Evolutionary conservation across 306 rosid species (phyloP).

Genomic region (Vicia villosa): DNA sequence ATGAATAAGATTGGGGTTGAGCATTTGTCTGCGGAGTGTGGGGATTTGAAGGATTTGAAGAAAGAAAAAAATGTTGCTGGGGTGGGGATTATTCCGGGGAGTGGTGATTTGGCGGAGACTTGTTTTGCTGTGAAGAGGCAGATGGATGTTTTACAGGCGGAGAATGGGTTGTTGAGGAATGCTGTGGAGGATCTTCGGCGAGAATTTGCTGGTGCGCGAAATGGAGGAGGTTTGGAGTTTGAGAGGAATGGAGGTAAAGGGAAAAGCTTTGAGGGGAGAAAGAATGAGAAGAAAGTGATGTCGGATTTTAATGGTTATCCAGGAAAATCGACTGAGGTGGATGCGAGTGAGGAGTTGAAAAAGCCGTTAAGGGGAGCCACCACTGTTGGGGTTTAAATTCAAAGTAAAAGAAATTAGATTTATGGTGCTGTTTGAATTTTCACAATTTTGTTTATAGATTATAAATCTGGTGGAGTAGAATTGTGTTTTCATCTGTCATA

Average conservation of each 20-base stretch:
- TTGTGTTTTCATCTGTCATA: neutral
- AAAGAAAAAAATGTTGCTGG: conserved; percentile 20
- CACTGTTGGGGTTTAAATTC: conserved; percentile 1
- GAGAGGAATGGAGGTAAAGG: conserved; percentile 47
- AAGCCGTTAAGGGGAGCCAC: conserved; percentile 50
- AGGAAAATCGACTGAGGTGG: conserved; percentile 41
- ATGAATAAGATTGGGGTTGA: conserved; percentile 91
- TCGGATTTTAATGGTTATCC: conserved; percentile 45
- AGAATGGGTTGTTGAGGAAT: conserved; percentile 68
- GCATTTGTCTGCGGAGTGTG: conserved; percentile 47
- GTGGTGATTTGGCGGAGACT: conserved; percentile 61
- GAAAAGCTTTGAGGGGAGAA: conserved; percentile 43
- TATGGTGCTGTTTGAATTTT: neutral
- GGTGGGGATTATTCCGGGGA: conserved; percentile 8
- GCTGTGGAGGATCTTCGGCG: conserved; percentile 83
- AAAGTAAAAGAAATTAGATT: neutral
- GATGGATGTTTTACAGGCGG: conserved; percentile 61
- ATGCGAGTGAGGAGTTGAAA: conserved; percentile 56
- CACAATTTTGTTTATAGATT: conserved; percentile 10
- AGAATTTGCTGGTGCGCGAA: conserved; percentile 42
- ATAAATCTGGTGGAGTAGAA: neutral
- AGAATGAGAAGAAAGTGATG: conserved; percentile 43
- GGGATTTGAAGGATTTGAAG: conserved; percentile 35
- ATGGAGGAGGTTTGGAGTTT: conserved; percentile 18
- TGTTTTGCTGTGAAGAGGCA: conserved; percentile 65